Percentiles rank a stretch among this genome's conserved stretches.
Evolutionary conservation across 495 filamentous ascomycete genomes (phyloP).

Genomic region (Lophium mytilinum): DNA sequence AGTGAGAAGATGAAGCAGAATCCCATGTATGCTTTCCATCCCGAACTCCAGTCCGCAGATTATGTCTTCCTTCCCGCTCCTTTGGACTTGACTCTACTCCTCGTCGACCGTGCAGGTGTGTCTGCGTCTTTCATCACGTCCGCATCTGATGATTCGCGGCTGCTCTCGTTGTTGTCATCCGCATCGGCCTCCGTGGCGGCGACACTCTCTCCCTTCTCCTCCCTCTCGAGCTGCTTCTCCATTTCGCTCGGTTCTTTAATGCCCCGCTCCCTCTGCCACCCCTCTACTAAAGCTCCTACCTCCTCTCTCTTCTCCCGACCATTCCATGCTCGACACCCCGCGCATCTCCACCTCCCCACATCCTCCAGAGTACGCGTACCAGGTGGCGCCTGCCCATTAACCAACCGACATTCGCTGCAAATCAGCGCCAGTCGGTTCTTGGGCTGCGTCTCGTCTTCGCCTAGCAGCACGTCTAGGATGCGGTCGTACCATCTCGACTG

Average conservation of each 20-base stretch:
- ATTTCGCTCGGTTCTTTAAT: background rate
- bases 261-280: background rate
- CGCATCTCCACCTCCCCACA: constrained; percentile 83
- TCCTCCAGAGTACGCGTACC: constrained; percentile 71
- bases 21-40: too few species aligned
- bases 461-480: constrained; percentile 81
- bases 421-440: constrained; percentile 89
- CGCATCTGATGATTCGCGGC: background rate
- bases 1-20: too few species aligned
- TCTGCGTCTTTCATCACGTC: background rate
- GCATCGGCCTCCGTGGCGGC: background rate
- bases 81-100: constrained; percentile 1
- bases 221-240: background rate
- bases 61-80: background rate
- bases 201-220: background rate
- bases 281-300: constrained; percentile 12
- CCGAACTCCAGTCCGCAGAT: too few species aligned
- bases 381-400: constrained; percentile 94
- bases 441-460: constrained; percentile 88
- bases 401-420: constrained; percentile 71
- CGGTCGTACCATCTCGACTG: constrained; percentile 86
- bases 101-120: background rate
- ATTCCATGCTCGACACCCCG: constrained; percentile 75
- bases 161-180: background rate
- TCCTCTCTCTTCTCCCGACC: constrained; percentile 53